A percentile compares a stretch with the other conserved stretches of the same genome.
Conservation (phyloP, 129 eudicot genomes). For the Glebionis coronaria region DNA sequence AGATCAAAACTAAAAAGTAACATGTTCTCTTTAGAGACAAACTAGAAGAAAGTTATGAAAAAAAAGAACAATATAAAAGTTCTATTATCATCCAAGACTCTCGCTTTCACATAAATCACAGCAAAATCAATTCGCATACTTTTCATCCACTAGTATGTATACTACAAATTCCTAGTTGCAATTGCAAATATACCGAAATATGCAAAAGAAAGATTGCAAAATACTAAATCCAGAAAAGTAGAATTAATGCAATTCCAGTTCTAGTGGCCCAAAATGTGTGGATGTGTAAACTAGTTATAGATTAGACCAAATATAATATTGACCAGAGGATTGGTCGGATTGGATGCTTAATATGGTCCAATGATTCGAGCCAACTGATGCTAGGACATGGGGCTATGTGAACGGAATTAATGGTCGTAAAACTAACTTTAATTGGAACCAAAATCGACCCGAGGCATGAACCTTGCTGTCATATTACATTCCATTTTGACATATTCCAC, state of each 20-base stretch:
- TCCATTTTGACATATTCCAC: background rate
- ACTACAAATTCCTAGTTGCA: no score
- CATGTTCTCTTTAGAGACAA: no score
- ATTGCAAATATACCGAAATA: no score
- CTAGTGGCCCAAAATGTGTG: slow-evolving; percentile 22
- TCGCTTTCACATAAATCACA: no score
- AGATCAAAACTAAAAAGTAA: no score
- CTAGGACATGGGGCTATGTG: slow-evolving; percentile 17
- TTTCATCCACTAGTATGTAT: no score
- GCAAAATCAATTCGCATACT: no score
- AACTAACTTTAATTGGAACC: background rate
- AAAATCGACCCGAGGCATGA: slow-evolving; percentile 22
- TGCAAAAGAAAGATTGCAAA: background rate
- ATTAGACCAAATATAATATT: slow-evolving; percentile 1
- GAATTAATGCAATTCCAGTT: background rate
- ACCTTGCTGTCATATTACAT: slow-evolving; percentile 16
- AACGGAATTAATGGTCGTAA: slow-evolving; percentile 22
- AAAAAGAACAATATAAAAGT: no score
- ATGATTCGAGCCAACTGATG: slow-evolving; percentile 17
- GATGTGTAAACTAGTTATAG: slow-evolving; percentile 11
- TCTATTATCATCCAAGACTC: no score
- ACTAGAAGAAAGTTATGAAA: no score
- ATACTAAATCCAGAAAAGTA: background rate
- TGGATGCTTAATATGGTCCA: slow-evolving; percentile 25
- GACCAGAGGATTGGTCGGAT: background rate